These are phyloP conservation scores for Pseudomicrostroma phylloplanum DNA, from an alignment of 1,284 basidiomycete genomes.

Conservation along the genomic window DNA sequence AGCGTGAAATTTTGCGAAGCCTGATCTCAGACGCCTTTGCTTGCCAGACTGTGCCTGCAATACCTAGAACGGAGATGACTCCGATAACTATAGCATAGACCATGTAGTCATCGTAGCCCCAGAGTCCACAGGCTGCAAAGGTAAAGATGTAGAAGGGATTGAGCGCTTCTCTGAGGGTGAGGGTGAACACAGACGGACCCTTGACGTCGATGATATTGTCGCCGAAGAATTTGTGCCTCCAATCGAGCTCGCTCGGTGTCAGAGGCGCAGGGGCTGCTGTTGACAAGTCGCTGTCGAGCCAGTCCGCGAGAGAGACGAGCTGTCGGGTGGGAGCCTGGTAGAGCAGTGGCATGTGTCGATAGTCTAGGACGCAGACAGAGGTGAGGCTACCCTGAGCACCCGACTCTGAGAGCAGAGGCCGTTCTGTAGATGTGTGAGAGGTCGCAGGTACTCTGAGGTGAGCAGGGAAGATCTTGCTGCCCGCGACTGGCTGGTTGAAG, in stretches of 20 bases:
- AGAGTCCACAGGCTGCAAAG: slow-evolving; percentile 27
- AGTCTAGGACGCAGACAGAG: slow-evolving; percentile 23
- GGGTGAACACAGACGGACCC: slow-evolving; percentile 18
- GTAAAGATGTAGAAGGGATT: slow-evolving; percentile 37
- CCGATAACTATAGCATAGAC: slow-evolving; percentile 27
- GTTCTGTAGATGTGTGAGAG: too few relatives aligned
- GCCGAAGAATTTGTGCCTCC: slow-evolving; percentile 22
- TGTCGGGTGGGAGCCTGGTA: slow-evolving; percentile 22
- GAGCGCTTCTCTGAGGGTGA: slow-evolving; percentile 27
- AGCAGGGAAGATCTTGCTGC: too few relatives aligned
- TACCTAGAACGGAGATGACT: slow-evolving; percentile 24
- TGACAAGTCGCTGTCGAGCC: slow-evolving; percentile 17
- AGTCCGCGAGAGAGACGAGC: slow-evolving; percentile 20
- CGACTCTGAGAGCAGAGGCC: too few relatives aligned
- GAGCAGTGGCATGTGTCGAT: slow-evolving; percentile 23
- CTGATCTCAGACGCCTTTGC: slow-evolving; percentile 23
- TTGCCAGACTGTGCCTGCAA: slow-evolving; percentile 25
- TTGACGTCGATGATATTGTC: slow-evolving; percentile 24
- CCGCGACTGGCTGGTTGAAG: too few relatives aligned
- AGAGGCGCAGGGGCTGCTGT: not conserved
- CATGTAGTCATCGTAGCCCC: slow-evolving; percentile 28
- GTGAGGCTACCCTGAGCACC: slow-evolving; percentile 3
- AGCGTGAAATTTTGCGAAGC: slow-evolving; percentile 28
- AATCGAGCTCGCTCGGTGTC: not conserved
- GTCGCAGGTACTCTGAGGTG: too few relatives aligned